These are phyloP conservation scores for Tetrahymena elliotti DNA, from an alignment of 73 alveolate species.

Conservation along the genomic window DNA sequence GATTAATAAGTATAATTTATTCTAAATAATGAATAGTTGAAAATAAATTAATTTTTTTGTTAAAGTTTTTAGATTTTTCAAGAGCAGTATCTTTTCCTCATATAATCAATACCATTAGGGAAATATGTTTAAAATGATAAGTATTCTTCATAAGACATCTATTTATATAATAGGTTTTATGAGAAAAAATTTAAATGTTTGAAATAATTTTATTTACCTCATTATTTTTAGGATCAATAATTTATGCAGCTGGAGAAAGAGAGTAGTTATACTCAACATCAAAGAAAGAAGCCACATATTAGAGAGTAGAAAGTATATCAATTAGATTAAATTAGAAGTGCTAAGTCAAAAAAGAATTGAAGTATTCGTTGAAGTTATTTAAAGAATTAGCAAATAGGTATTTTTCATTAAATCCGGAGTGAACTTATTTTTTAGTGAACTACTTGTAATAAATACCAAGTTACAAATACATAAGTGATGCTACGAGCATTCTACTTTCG, in stretches of 20 bases:
- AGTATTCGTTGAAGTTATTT: neutral
- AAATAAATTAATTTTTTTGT: neutral
- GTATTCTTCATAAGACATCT: slow-evolving; percentile 27
- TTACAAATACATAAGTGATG: neutral
- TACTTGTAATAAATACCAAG: neutral
- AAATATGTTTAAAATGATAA: slow-evolving; percentile 24
- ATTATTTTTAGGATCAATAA: neutral
- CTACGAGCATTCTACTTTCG: neutral
- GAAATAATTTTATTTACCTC: slow-evolving; percentile 4
- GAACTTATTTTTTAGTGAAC: neutral
- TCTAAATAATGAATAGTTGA: neutral
- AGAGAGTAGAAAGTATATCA: slow-evolving; percentile 21
- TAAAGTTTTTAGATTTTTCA: neutral
- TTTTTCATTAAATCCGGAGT: neutral
- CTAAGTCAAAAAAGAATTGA: neutral
- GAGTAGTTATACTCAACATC: slow-evolving; percentile 23
- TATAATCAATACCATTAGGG: neutral
- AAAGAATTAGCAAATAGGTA: neutral
- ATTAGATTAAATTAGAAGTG: slow-evolving; percentile 7
- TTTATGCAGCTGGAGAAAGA: slow-evolving; percentile 24
- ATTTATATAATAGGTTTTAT: neutral
- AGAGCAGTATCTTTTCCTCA: neutral
- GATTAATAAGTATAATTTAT: neutral
- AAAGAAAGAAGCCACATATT: slow-evolving; percentile 4
- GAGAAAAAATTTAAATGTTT: too few species aligned